Conservation (phyloP, 2,329 filamentous ascomycete species). For the Claviceps lovelessii region DNA sequence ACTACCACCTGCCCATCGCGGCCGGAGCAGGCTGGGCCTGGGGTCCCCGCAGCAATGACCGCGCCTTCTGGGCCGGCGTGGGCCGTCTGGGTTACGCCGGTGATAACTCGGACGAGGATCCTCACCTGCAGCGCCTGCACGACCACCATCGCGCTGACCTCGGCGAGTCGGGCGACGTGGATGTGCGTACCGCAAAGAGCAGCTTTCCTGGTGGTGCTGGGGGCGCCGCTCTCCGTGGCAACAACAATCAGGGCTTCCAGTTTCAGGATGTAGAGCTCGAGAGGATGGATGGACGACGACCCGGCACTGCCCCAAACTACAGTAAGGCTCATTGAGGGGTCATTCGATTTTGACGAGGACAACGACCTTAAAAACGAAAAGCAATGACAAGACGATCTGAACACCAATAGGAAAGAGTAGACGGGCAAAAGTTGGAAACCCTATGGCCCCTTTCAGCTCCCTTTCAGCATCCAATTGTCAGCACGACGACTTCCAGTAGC, state of each 20-base stretch:
- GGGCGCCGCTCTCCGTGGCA: constrained; percentile 1
- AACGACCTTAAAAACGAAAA: neutral
- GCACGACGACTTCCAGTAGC: no score
- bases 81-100: constrained; percentile 42
- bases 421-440: no score
- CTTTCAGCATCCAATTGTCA: no score
- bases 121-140: constrained; percentile 3
- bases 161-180: constrained; percentile 14
- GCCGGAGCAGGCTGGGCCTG: constrained; percentile 77
- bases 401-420: no score
- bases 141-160: constrained; percentile 12
- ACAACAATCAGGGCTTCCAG: constrained; percentile 1
- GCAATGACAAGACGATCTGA: no score
- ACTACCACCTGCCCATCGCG: constrained; percentile 67
- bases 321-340: neutral
- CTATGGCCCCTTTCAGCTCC: no score
- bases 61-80: constrained; percentile 67
- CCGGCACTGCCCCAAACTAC: neutral
- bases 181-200: constrained; percentile 4
- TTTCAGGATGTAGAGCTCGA: constrained; percentile 21
- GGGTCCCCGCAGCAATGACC: constrained; percentile 58
- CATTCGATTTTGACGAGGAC: neutral
- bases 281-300: constrained; percentile 8
- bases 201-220: neutral
- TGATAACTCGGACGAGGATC: constrained; percentile 23